Base-by-base conservation (phyloP, 2,329 filamentous ascomycete species). In the Paraphaeosphaeria sporulosa region DNA sequence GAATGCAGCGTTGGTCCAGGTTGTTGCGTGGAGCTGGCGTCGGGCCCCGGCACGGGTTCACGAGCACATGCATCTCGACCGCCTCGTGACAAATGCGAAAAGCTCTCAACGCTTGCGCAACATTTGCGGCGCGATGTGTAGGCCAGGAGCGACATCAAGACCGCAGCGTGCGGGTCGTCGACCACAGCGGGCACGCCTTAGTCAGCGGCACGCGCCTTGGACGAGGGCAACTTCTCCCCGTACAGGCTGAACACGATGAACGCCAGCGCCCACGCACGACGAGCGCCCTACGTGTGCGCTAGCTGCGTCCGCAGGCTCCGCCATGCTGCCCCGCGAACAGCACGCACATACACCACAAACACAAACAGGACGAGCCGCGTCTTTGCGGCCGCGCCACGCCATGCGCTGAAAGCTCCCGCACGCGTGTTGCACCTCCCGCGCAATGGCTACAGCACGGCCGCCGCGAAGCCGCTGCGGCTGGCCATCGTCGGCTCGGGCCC, bases 401-500 rank as follows among this genome's bases (percentile, higher is more conserved):
- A 58, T 57, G 42, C 63, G 43, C 54, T 64, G 34, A 60, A 56
- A 56, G 51, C 48, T 46, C 46, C 50, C n/a, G 21, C 51, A 17
- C 59, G 52, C 38, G 17, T 51, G 19, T 30, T 34, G 36, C 32
- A 40, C 32, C 8, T 51, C 21, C 44, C 38, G 13, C 60, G 58
- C 51, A 53, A 72, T 69, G 69, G 57, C n/a, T 75, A 72, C 58
- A 73, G 66, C 60, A 72, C 70, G 15, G 48, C 58, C 27, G 51
- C 61, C 13, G 68, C 66, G 44, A 71, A 83, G 50, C 86, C 87
- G 2, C 88, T 94, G 70, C 90, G 92, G 51, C 84, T 98, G 77
- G 95, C 94, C 61, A 86, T 98, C 64, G 87, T 98, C 68, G 95
- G 94, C 54, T 97, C 95, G 30, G 95, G 95, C 0, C 95, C 95